Conservation (phyloP, 768 basidiomycete species). For the Porphyrellus cyaneotinctus region DNA sequence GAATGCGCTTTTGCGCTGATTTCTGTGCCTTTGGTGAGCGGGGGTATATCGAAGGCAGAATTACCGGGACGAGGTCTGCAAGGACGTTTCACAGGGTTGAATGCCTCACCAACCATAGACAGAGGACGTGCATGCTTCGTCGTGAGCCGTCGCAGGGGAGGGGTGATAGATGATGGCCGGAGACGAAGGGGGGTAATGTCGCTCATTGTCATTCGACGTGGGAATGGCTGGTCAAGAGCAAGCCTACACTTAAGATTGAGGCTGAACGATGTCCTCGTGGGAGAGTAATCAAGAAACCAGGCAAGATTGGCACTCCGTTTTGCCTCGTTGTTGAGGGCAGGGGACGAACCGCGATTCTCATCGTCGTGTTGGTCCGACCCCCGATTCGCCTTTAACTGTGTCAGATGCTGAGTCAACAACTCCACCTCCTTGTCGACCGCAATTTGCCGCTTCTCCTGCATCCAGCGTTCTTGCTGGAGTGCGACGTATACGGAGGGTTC, state of each 20-base stretch:
- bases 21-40: slow-evolving; percentile 20
- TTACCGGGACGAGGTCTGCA: slow-evolving; percentile 22
- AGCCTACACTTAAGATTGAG: slow-evolving; percentile 30
- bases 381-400: slow-evolving; percentile 29
- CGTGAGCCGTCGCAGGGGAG: slow-evolving; percentile 25
- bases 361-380: slow-evolving; percentile 9
- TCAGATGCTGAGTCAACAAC: slow-evolving; percentile 34
- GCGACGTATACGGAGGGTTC: slow-evolving; percentile 37
- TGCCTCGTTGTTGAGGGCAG: slow-evolving; percentile 23
- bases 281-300: slow-evolving; percentile 36
- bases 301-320: slow-evolving; percentile 36
- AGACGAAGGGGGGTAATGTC: slow-evolving; percentile 34
- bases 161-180: slow-evolving; percentile 28
- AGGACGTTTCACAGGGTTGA: slow-evolving; percentile 29
- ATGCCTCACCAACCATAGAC: slow-evolving; percentile 26
- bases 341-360: slow-evolving; percentile 14
- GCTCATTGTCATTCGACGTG: slow-evolving; percentile 35
- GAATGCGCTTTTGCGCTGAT: slow-evolving; percentile 11
- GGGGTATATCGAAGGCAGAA: slow-evolving; percentile 12
- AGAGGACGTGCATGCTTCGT: slow-evolving; percentile 23
- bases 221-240: slow-evolving; percentile 27
- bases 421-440: slow-evolving; percentile 37
- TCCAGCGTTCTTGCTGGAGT: slow-evolving; percentile 47
- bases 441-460: slow-evolving; percentile 43
- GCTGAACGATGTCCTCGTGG: slow-evolving; percentile 32